Conservation (phyloP, 495 filamentous ascomycete genomes). For the Neurospora sp. region DNA sequence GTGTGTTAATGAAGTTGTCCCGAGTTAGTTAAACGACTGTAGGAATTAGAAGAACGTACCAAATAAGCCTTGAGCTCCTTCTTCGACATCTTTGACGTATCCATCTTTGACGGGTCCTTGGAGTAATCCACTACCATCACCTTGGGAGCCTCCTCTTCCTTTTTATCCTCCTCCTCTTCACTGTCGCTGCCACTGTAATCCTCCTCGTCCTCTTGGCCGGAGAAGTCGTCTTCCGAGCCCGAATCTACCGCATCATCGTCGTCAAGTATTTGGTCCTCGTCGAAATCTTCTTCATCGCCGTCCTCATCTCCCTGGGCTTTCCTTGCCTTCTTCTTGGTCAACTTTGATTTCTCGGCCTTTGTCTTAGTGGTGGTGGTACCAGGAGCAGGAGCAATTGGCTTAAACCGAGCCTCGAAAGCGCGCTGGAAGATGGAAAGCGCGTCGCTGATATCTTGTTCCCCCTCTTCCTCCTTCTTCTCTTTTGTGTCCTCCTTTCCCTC, state of each 20-base stretch:
- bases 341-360: constrained; percentile 16
- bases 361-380: constrained; percentile 11
- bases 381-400: constrained; percentile 46
- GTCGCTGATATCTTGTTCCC: constrained; percentile 19
- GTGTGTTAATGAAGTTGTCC: constrained; percentile 24
- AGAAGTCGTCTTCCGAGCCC: constrained; percentile 56
- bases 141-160: constrained; percentile 11
- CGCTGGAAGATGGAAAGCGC: constrained; percentile 52
- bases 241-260: constrained; percentile 13
- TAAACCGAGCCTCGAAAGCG: constrained; percentile 82
- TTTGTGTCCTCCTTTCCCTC: background rate
- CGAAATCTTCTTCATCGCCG: constrained; percentile 20
- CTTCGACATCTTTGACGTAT: constrained; percentile 43
- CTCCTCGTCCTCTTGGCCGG: constrained; percentile 33
- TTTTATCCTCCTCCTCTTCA: constrained; percentile 8
- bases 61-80: constrained; percentile 69
- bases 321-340: constrained; percentile 10
- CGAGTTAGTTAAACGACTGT: background rate
- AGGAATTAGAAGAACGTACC: constrained; percentile 32
- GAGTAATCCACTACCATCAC: constrained; percentile 61
- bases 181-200: background rate
- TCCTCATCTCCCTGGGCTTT: constrained; percentile 15
- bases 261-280: constrained; percentile 8
- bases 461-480: constrained; percentile 8
- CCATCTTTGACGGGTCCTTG: constrained; percentile 11